Evolutionary conservation across 2,329 filamentous ascomycete species (phyloP).

Genomic region (Ophiostoma perfectum): DNA sequence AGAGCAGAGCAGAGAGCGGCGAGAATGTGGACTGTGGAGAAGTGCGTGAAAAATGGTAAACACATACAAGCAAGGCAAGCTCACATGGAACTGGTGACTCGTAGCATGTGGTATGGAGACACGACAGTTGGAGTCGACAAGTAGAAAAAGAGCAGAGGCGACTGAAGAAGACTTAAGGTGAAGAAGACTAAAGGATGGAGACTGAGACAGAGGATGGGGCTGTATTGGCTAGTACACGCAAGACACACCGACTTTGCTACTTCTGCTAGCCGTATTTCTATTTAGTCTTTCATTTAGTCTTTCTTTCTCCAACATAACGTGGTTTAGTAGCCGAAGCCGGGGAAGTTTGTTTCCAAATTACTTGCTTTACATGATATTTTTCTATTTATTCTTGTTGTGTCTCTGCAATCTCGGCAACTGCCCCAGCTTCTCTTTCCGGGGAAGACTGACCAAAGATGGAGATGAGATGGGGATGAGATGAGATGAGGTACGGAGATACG

Average conservation of each 20-base stretch:
- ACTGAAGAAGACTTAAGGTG: not conserved
- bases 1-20: too few species aligned
- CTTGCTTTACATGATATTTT: not conserved
- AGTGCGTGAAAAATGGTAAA: not conserved
- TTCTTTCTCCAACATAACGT: conserved; percentile 3
- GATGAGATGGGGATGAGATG: not conserved
- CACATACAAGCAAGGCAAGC: not conserved
- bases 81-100: not conserved
- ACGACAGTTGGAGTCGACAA: not conserved
- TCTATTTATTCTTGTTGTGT: not conserved
- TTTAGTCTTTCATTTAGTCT: too few species aligned
- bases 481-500: not conserved
- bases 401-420: not conserved
- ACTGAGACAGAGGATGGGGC: not conserved
- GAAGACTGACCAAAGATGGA: not conserved
- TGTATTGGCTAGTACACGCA: conserved; percentile 6
- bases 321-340: conserved; percentile 1
- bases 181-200: conserved; percentile 1
- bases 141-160: conserved; percentile 5
- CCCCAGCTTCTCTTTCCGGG: not conserved
- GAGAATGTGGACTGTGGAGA: not conserved
- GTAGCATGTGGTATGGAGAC: conserved; percentile 11
- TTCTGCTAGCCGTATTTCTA: not conserved
- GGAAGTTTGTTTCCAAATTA: not conserved
- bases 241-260: not conserved